Evolutionary conservation across 2,329 filamentous ascomycete genomes (phyloP), one percentile per base, ranked within the genome.

Genomic region (Sphaerulina musiva): DNA sequence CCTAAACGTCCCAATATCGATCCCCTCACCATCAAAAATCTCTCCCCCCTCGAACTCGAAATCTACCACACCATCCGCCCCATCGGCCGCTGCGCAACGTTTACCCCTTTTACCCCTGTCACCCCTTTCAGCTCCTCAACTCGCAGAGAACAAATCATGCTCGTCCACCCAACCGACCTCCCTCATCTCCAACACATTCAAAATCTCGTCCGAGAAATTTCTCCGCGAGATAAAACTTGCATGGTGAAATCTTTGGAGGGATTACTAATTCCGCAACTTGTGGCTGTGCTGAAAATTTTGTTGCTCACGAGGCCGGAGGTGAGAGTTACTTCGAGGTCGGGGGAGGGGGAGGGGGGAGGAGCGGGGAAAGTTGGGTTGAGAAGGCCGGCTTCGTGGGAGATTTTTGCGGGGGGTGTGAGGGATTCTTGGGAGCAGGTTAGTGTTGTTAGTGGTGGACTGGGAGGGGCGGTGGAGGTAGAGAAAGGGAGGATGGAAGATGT

Each of bases 1-100:
- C 51, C 51, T 2, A 34, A 32, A 26, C 48, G 42, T 2, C 48
- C 48, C 10, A 4, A 51, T 20, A 51, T 8, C 45, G 31, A 48
- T 2, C 11, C n/a, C 29, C 11, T 48, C 11, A 48, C 41, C 9
- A 17, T 51, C 53, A 20, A 20, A 20, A 20, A 20, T 14, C 46
- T 56, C 8, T 47, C 40, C 2, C 50, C 50, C 5, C 12, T 49
- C 6, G 50, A 56, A 26, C 29, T 17, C 10, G 46, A 53, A 46
- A 20, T 53, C 26, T 49, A 53, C 39, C n/a, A 31, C n/a, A 53
- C 49, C 42, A 48, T 56, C 26, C 41, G 44, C 6, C 38, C 20
- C 1, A 44, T 48, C 3, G 50, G 54, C 11, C 36, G 50, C 14
- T 46, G 47, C n/a, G 54, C 54, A 26, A 49, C 38, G 29, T 56